Evolutionary conservation across 2,329 filamentous ascomycete genomes (phyloP), one percentile per base, ranked within the genome.

Genomic region (Alternaria longipes): DNA sequence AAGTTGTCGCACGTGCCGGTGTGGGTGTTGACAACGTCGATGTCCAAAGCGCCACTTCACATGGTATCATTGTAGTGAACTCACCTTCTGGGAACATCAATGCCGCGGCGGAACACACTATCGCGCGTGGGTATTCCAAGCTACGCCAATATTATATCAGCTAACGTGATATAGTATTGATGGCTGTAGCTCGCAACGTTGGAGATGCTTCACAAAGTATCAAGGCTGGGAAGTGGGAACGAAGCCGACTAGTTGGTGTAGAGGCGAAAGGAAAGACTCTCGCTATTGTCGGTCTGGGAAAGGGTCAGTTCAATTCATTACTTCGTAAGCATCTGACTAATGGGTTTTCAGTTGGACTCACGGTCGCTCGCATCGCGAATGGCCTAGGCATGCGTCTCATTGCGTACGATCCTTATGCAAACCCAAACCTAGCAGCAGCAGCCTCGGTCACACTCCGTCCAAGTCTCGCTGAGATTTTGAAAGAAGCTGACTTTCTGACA

Each of bases 1-100:
- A 90, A 66, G 91, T 94, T 8, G 91, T 95, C 22, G 92, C 91
- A 3, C 84, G 92, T 62, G 92, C 92, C 12, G 92, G 92, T 12
- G 92, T 94, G 1, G 92, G 71, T 32, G 91, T 94, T 24, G 91
- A 94, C 80, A 94, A 94, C 79, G 91, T 95, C 50, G 84, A 94
- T 73, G 89, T 94, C 0, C 82, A 87, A 34, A 86, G 88, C 8
- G 91, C 91, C 3, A 94, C 91, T 0, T 83, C 85, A 40, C 83
- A 88, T 55, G 92, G 92, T 20, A 89, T 94, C 61, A 89, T 94
- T 52, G 91, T 95, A 2, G 89, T 94, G 56, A 95, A 94, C 77
- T 90, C 87, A 26, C 91, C 92, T 0, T 86, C 87, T 18, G 92
- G 92, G 2, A 95, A 95, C 74, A 93, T 94, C 67, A 87, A 90